Conservation (phyloP, 2,329 filamentous ascomycete species). For the Fusarium anguioides region DNA sequence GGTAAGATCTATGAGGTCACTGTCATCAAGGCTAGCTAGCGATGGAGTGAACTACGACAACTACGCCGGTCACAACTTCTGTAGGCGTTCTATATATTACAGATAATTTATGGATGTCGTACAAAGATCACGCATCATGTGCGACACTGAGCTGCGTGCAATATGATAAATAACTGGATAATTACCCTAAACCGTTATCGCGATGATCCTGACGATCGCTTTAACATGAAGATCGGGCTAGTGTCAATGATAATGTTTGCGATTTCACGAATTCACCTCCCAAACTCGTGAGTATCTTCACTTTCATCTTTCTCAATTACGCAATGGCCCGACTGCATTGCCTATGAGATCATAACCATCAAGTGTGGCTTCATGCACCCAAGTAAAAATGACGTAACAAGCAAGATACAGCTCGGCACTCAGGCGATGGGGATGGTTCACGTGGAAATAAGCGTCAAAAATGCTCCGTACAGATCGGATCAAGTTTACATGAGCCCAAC, state of each 20-base stretch:
- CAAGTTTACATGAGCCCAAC: too few relatives aligned
- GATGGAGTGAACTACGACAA: too few relatives aligned
- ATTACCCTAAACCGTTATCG: neutral
- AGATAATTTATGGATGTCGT: too few relatives aligned
- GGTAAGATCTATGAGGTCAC: neutral
- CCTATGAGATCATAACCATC: neutral
- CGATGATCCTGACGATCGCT: too few relatives aligned
- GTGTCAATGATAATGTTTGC: neutral
- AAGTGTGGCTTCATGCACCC: neutral
- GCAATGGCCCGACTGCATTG: neutral
- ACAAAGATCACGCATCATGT: too few relatives aligned
- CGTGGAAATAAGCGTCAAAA: too few relatives aligned
- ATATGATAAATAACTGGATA: too few relatives aligned
- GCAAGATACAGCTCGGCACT: neutral
- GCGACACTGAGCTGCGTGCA: neutral
- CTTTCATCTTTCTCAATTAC: neutral
- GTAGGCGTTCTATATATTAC: too few relatives aligned
- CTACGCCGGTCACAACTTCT: too few relatives aligned
- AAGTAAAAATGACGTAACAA: constrained; percentile 11
- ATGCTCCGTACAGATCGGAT: too few relatives aligned
- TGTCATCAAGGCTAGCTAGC: too few relatives aligned
- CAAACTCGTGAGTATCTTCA: neutral
- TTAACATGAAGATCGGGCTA: neutral
- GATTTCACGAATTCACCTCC: neutral
- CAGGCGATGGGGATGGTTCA: too few relatives aligned